Percentiles rank a stretch among this genome's conserved stretches.
Conservation (phyloP, 202 grass and related monocot species). For the Saccharum hybrid region DNA sequence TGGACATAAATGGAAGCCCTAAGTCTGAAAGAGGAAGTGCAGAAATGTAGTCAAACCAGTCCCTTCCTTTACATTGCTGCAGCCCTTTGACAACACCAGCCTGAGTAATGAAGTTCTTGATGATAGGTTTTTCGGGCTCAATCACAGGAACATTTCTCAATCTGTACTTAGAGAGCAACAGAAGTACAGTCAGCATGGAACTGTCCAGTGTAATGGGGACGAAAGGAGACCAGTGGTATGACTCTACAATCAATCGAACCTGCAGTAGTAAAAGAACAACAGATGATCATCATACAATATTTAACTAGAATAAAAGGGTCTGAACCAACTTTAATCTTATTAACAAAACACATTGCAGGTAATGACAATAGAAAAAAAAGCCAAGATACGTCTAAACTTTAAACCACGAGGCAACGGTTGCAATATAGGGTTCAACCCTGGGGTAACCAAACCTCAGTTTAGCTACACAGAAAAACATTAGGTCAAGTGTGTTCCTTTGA, state of each 20-base stretch:
- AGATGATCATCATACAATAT: slow-evolving; percentile 15
- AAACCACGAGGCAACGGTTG: not conserved
- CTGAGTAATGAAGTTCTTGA: slow-evolving; percentile 96
- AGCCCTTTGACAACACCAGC: slow-evolving; percentile 80
- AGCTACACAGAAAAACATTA: slow-evolving; percentile 6
- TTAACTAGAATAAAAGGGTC: slow-evolving; percentile 1
- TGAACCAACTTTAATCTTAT: not conserved
- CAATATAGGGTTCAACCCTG: not conserved
- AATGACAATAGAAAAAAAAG: not conserved
- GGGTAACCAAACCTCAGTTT: not conserved
- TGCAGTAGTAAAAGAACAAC: slow-evolving; percentile 32
- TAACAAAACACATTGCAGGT: not conserved
- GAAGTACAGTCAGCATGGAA: slow-evolving; percentile 81
- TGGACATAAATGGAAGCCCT: slow-evolving; percentile 90
- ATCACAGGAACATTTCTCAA: slow-evolving; percentile 91
- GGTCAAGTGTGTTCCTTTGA: not conserved
- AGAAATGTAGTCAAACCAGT: slow-evolving; percentile 95
- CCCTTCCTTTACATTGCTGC: slow-evolving; percentile 83
- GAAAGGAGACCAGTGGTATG: slow-evolving; percentile 69
- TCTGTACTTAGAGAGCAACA: slow-evolving; percentile 94
- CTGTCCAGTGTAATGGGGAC: slow-evolving; percentile 70
- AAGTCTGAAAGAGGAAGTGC: slow-evolving; percentile 74
- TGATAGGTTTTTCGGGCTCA: slow-evolving; percentile 64
- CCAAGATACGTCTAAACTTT: not conserved
- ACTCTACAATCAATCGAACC: slow-evolving; percentile 75